A percentile compares a stretch with the other conserved stretches of the same genome.
Evolutionary conservation across 2,329 filamentous ascomycete species (phyloP).

Genomic region (Paecilomyces niveus): DNA sequence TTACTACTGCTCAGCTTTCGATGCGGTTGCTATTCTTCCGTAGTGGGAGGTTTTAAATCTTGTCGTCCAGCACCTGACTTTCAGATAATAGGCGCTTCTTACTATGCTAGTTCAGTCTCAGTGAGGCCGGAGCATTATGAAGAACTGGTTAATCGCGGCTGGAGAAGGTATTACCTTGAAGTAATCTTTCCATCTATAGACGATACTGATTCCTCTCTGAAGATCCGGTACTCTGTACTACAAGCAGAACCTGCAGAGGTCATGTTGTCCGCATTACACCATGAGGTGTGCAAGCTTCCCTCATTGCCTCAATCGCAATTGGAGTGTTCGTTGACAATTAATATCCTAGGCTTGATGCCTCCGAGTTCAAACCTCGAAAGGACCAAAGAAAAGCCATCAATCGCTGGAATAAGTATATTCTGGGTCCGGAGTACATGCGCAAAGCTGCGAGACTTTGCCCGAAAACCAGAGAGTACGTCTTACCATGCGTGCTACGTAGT

Average conservation of each 20-base stretch:
- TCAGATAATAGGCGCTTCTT: conserved; percentile 33
- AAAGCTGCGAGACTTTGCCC: conserved; percentile 40
- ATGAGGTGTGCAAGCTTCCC: conserved; percentile 28
- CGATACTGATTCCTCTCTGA: conserved; percentile 4
- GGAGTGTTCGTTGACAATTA: neutral
- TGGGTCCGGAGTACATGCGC: conserved; percentile 41
- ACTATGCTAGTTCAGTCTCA: conserved; percentile 39
- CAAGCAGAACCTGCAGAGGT: conserved; percentile 55
- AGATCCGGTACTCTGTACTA: conserved; percentile 45
- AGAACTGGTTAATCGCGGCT: conserved; percentile 40
- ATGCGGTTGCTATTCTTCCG: neutral
- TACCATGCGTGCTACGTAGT: neutral
- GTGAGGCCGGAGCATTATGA: conserved; percentile 42
- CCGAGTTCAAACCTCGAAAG: conserved; percentile 35
- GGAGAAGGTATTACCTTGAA: conserved; percentile 34
- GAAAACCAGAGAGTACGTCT: conserved; percentile 33
- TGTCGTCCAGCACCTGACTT: conserved; percentile 3
- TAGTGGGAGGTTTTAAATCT: conserved; percentile 1
- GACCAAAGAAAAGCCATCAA: conserved; percentile 44
- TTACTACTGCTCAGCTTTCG: neutral
- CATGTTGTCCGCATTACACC: conserved; percentile 81
- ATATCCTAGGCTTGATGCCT: conserved; percentile 31
- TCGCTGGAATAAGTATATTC: conserved; percentile 41
- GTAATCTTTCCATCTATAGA: conserved; percentile 1
- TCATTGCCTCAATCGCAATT: neutral